Conservation (phyloP, 768 basidiomycete species). For the Tricholoma bakamatsutake region DNA sequence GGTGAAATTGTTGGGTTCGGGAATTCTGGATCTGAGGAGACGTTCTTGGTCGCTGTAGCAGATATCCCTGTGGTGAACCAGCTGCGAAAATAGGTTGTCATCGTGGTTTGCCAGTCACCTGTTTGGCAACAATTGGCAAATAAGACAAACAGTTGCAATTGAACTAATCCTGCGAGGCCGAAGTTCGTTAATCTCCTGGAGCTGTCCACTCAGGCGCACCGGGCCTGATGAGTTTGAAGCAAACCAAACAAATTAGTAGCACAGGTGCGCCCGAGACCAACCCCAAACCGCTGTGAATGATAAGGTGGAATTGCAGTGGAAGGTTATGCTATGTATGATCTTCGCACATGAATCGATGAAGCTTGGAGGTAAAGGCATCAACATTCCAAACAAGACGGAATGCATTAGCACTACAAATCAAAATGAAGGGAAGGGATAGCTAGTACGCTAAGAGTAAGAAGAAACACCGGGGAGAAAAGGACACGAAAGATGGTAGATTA, state of each 20-base stretch:
- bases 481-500: not conserved
- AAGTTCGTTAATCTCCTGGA: too few relatives aligned
- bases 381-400: not conserved
- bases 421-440: not conserved
- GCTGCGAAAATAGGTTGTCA: slow-evolving; percentile 56
- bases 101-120: slow-evolving; percentile 13
- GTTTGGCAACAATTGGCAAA: not conserved
- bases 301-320: too few relatives aligned
- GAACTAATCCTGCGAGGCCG: too few relatives aligned
- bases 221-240: too few relatives aligned
- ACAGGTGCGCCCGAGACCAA: too few relatives aligned
- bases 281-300: too few relatives aligned
- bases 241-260: too few relatives aligned
- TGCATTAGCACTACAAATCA: not conserved
- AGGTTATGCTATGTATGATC: too few relatives aligned
- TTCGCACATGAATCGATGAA: too few relatives aligned
- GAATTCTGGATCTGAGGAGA: not conserved
- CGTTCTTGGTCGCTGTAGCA: slow-evolving; percentile 11
- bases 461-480: not conserved
- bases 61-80: slow-evolving; percentile 45
- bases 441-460: not conserved
- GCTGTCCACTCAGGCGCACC: too few relatives aligned
- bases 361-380: too few relatives aligned
- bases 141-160: too few relatives aligned
- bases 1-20: slow-evolving; percentile 26